Evolutionary conservation across 1,139 yeast species (phyloP).

Genomic region (Pichia sp.): DNA sequence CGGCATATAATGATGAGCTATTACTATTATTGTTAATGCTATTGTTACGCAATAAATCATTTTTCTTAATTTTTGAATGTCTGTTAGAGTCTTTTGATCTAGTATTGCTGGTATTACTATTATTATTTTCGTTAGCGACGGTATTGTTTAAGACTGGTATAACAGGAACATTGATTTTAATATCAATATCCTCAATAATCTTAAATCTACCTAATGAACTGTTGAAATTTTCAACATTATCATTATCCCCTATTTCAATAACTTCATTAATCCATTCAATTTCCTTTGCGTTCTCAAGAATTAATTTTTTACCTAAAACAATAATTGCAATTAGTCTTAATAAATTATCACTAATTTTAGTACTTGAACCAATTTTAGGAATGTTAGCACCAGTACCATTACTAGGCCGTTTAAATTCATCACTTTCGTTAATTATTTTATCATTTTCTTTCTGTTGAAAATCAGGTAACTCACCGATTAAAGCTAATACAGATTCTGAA

Average conservation of each 20-base stretch:
- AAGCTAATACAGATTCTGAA: slow-evolving; percentile 25
- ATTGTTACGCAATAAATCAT: neutral
- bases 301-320: slow-evolving; percentile 31
- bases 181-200: slow-evolving; percentile 2
- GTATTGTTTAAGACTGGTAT: neutral
- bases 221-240: neutral
- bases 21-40: neutral
- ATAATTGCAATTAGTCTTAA: slow-evolving; percentile 35
- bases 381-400: neutral
- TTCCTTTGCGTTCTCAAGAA: slow-evolving; percentile 29
- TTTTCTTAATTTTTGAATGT: slow-evolving; percentile 1
- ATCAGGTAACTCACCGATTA: slow-evolving; percentile 31
- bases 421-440: neutral
- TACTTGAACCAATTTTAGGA: slow-evolving; percentile 8
- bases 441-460: slow-evolving; percentile 14
- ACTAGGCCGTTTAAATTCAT: neutral
- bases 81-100: neutral
- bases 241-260: neutral
- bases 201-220: slow-evolving; percentile 4
- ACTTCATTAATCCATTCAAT: slow-evolving; percentile 27
- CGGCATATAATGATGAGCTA: slow-evolving; percentile 12
- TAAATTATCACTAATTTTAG: slow-evolving; percentile 30
- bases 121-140: neutral
- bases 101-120: neutral
- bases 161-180: slow-evolving; percentile 4